Base-by-base conservation (phyloP, 192 early-diverging fungal species). In the Ambispora gerdemannii region DNA sequence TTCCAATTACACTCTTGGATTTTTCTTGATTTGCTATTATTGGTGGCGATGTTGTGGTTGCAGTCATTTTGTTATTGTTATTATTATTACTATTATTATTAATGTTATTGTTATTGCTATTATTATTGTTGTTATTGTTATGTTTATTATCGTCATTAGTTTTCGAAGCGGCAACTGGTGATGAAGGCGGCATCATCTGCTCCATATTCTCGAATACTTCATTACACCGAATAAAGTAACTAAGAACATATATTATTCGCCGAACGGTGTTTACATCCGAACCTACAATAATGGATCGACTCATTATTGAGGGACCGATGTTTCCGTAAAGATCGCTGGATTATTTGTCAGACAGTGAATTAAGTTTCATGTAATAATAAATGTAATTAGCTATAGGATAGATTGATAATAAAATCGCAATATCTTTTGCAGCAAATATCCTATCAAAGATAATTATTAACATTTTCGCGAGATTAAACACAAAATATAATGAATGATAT, bases 181-280 rank as follows among this genome's bases (percentile, higher is more conserved):
- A 17, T 11, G 47, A 32, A 27, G 27, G 17, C 0, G 65, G 50
- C 15, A 38, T 25, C 50, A 67, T 55, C n/a, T 67, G 30, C 32
- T 67, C 65, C 35, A 77, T 58, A 4, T 72, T 78, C 33, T 81
- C 77, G 64, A 79, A 86, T 3, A 86, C 82, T 71, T 86, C 84
- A 49, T 83, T 86, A 60, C 84, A 86, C 25, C 84, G 76, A 47
- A 86, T 86, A 62, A 86, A 80, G 52, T 86, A 86, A 25, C 80
- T 83, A 17, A 86, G 73, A n/a, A 86, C 69, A 49, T 75, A 83
- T 0, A 86, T 38, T 0, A 86, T 72, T 7, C 82, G 75, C 38
- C 82, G 77, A 24, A 86, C 84, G 35, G 77, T 70, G 30, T 74
- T 79, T 19, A 73, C 72, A 24, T 80, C 75, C 50, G 72, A 73